Percentiles rank a stretch among this genome's conserved stretches.
These are phyloP conservation scores for Trichophyton schoenleinii DNA, from an alignment of 2,329 filamentous ascomycete species.

Conservation along the genomic window DNA sequence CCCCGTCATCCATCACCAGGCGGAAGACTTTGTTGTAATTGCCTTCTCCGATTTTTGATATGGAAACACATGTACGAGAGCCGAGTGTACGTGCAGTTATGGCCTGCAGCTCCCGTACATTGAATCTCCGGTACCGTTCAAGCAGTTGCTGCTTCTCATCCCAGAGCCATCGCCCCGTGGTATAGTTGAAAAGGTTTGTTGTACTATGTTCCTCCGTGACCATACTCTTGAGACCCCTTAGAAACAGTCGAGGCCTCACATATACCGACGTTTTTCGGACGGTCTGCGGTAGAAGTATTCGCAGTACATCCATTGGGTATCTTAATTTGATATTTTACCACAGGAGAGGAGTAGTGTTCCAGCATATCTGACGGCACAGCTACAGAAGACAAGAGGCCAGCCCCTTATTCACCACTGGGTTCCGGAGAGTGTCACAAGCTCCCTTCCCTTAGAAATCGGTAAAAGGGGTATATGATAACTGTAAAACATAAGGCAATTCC, in stretches of 20 bases:
- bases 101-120: conserved; percentile 23
- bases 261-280: neutral
- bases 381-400: too few relatives aligned
- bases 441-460: too few relatives aligned
- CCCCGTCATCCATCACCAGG: conserved; percentile 17
- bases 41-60: conserved; percentile 29
- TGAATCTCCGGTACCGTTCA: conserved; percentile 21
- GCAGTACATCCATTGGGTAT: neutral
- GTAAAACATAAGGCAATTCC: too few relatives aligned
- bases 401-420: too few relatives aligned
- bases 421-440: too few relatives aligned
- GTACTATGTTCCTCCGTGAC: neutral
- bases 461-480: too few relatives aligned
- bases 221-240: neutral
- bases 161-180: conserved; percentile 22
- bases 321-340: neutral
- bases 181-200: conserved; percentile 19
- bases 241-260: neutral
- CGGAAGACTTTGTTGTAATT: conserved; percentile 27
- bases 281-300: neutral
- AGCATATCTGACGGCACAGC: too few relatives aligned
- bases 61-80: conserved; percentile 22
- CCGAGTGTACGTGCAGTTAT: conserved; percentile 19
- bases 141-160: conserved; percentile 21
- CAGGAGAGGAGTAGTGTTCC: too few relatives aligned